Base-by-base conservation (phyloP, 257 asterid species). In the Solanum pimpinellifolium region DNA sequence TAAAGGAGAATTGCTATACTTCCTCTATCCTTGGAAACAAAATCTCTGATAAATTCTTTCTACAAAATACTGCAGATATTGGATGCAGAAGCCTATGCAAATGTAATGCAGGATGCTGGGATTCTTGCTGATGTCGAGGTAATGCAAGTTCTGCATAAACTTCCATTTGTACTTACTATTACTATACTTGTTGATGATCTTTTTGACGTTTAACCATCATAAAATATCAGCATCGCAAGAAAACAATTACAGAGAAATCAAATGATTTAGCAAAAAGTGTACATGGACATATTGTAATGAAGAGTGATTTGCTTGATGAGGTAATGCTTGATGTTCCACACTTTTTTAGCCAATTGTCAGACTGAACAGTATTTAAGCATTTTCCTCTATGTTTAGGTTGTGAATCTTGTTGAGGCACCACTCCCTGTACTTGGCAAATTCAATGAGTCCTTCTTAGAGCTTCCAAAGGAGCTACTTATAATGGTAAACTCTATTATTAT, bases 361-460 rank as follows among this genome's bases (percentile, higher is more conserved):
- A 83, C 85, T 31, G 85, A 84, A 21, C 85, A 81, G 85, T 44
- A 87, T 69, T 46, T 74, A 75, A 87, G 68, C 86, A 60, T 89
- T 11, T 87, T 93, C 83, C 70, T 72, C 52, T 59, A 62, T 91
- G 83, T 69, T 85, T 89, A 97, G 99, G 98, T 97, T 20, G 97
- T 92, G 70, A 97, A 97, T 97, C 99, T 97, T 87, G 98, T 97
- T 85, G 99, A 97, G 93, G 95, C 98, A 90, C 98, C 99, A 75
- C 91, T 85, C 85, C 98, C 98, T 37, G 93, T 97, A 73, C 98
- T 95, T 87, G 98, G 99, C 10, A 88, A 91, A 87, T 97, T 97
- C 81, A 91, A 90, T 11, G 95, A 94, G 82, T 92, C 96, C 87
- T 97, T 97, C 92, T 94, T 97, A 69, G 91, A 94, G 92, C 99